Evolutionary conservation across 768 basidiomycete genomes (phyloP).

Genomic region (Leccinum pellstonianum): DNA sequence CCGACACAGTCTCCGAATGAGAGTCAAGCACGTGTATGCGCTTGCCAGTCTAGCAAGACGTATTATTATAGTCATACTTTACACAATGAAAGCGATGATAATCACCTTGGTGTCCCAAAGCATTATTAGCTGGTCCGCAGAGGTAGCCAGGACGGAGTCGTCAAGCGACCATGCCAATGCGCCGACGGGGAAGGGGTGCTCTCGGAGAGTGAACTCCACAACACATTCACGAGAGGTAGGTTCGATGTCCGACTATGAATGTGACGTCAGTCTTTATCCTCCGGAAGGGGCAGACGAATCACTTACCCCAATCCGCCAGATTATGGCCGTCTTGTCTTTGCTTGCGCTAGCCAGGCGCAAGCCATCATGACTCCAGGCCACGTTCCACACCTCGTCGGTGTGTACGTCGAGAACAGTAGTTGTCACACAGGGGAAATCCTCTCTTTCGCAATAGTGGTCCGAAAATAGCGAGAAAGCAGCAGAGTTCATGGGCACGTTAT

Average conservation of each 20-base stretch:
- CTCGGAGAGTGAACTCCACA: slow-evolving; percentile 58
- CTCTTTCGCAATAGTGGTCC: slow-evolving; percentile 81
- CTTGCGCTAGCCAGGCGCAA: slow-evolving; percentile 81
- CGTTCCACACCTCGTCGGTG: slow-evolving; percentile 80
- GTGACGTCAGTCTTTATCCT: slow-evolving; percentile 7
- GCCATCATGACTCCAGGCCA: slow-evolving; percentile 56
- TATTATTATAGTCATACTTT: slow-evolving; percentile 4
- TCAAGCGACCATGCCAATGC: slow-evolving; percentile 93
- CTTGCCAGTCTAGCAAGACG: not conserved
- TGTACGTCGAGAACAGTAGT: slow-evolving; percentile 86
- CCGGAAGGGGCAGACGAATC: slow-evolving; percentile 1
- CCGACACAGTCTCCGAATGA: too few relatives aligned
- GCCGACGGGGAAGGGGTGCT: slow-evolving; percentile 77
- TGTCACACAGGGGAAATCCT: slow-evolving; percentile 80
- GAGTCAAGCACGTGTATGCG: too few relatives aligned
- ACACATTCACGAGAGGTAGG: slow-evolving; percentile 58
- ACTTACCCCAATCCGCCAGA: slow-evolving; percentile 85
- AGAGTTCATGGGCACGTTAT: slow-evolving; percentile 63
- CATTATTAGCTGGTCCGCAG: slow-evolving; percentile 77
- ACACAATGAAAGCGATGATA: slow-evolving; percentile 5
- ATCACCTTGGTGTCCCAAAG: slow-evolving; percentile 88
- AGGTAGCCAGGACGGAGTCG: slow-evolving; percentile 78
- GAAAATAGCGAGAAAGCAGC: slow-evolving; percentile 76
- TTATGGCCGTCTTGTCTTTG: slow-evolving; percentile 82
- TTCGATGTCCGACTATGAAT: slow-evolving; percentile 43